These are phyloP conservation scores for Fusarium solani-melongenae DNA, from an alignment of 2,329 filamentous ascomycete genomes.

Conservation along the genomic window DNA sequence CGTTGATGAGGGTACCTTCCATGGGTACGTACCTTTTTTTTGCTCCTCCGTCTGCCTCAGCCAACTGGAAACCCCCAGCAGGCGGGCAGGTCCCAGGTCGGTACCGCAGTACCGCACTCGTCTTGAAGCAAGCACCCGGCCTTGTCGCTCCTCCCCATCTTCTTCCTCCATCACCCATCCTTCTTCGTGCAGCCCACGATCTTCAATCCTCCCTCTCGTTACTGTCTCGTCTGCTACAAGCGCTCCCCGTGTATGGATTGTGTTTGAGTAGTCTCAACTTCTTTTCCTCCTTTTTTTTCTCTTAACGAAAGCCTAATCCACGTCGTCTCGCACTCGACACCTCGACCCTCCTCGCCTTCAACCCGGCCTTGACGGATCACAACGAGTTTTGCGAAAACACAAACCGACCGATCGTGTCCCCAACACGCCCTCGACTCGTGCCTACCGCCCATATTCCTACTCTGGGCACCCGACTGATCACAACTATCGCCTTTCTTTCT, in stretches of 20 bases:
- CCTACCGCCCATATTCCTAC: constrained; percentile 23
- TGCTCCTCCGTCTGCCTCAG: constrained; percentile 30
- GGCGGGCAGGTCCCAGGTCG: constrained; percentile 38
- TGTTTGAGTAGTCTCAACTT: constrained; percentile 42
- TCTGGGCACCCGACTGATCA: constrained; percentile 19
- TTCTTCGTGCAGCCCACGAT: constrained; percentile 50
- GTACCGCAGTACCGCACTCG: constrained; percentile 46
- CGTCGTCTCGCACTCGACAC: constrained; percentile 40
- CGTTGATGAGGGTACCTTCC: constrained; percentile 33
- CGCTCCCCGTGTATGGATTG: constrained; percentile 34
- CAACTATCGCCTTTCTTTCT: constrained; percentile 13
- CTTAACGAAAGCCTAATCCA: constrained; percentile 22
- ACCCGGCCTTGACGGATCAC: constrained; percentile 44
- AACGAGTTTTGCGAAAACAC: constrained; percentile 47
- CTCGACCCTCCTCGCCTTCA: constrained; percentile 39
- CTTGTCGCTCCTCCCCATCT: constrained; percentile 53
- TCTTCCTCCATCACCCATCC: constrained; percentile 49
- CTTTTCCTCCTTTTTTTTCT: constrained; percentile 27
- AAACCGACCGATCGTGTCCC: constrained; percentile 40
- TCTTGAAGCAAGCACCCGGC: constrained; percentile 46
- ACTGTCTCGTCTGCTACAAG: constrained; percentile 36
- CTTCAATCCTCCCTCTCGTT: constrained; percentile 35
- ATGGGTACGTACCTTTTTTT: constrained; percentile 44
- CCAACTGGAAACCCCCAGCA: constrained; percentile 41
- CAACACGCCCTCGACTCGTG: constrained; percentile 37